A percentile compares a stretch with the other conserved stretches of the same genome.
These are phyloP conservation scores for Aspergillus puulaauensis DNA, from an alignment of 2,329 filamentous ascomycete genomes.

Conservation along the genomic window DNA sequence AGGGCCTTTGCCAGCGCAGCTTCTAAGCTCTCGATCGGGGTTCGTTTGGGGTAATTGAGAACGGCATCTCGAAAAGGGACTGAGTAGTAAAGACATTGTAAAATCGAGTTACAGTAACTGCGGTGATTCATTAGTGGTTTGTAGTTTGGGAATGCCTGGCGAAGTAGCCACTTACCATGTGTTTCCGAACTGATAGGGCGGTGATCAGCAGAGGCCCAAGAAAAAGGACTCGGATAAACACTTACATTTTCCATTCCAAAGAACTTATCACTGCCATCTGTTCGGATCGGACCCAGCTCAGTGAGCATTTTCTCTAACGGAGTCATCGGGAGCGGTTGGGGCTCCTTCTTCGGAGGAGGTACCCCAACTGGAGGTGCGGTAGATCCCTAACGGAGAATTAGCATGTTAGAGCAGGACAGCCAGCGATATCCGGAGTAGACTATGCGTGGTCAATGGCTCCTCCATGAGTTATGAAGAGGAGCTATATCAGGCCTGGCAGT, in stretches of 20 bases:
- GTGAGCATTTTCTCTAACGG: conserved; percentile 73
- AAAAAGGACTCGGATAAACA: conserved; percentile 19
- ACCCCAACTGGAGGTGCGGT: conserved; percentile 47
- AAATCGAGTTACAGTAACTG: conserved; percentile 97
- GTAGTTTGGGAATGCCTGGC: neutral
- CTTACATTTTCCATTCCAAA: conserved; percentile 97
- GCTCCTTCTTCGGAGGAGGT: conserved; percentile 59
- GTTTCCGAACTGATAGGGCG: conserved; percentile 75
- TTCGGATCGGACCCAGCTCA: conserved; percentile 75
- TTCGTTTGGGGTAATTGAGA: conserved; percentile 79
- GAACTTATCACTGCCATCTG: conserved; percentile 95
- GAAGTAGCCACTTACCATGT: conserved; percentile 69
- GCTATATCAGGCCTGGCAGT: neutral
- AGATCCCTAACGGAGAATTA: conserved; percentile 42
- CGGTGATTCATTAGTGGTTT: conserved; percentile 6
- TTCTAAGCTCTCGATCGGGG: conserved; percentile 68
- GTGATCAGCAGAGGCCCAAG: conserved; percentile 20
- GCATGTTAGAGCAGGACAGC: conserved; percentile 5
- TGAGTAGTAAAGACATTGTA: conserved; percentile 96
- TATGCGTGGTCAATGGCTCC: neutral
- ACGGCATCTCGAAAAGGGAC: conserved; percentile 91
- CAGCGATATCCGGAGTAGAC: neutral
- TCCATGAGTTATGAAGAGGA: neutral
- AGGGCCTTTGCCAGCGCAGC: conserved; percentile 46
- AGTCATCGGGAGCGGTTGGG: conserved; percentile 56